A percentile compares a stretch with the other conserved stretches of the same genome.
Evolutionary conservation across 768 basidiomycete genomes (phyloP).

Genomic region (Termitomyces sp.): DNA sequence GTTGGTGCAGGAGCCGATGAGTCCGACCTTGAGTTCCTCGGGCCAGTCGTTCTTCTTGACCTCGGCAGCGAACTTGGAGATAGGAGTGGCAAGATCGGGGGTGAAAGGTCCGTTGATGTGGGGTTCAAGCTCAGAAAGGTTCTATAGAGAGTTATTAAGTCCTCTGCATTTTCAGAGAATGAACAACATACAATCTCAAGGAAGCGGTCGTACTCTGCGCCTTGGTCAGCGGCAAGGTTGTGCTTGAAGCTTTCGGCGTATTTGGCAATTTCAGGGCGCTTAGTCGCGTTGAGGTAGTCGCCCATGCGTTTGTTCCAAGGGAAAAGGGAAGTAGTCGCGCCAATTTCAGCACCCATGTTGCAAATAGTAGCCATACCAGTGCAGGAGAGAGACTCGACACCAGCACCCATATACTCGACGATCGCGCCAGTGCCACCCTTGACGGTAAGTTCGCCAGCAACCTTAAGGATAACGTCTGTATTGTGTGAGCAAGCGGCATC

Average conservation of each 20-base stretch:
- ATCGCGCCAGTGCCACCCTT: conserved; percentile 99
- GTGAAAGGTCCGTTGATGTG: conserved; percentile 99
- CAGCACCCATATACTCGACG: conserved; percentile 93
- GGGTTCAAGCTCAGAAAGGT: conserved; percentile 95
- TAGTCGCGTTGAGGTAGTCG: conserved; percentile 93
- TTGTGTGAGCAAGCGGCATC: conserved; percentile 5
- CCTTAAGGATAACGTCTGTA: conserved; percentile 95
- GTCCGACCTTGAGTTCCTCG: conserved; percentile 90
- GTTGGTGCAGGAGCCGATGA: conserved; percentile 99
- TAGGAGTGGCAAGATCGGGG: conserved; percentile 97
- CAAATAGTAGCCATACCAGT: conserved; percentile 99
- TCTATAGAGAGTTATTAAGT: conserved; percentile 35
- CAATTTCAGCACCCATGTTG: conserved; percentile 99
- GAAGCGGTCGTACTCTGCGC: conserved; percentile 88
- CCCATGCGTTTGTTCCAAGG: conserved; percentile 96
- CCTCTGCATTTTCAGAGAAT: background rate
- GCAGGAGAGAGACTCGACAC: conserved; percentile 94
- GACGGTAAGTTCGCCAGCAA: conserved; percentile 97
- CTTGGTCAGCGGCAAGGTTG: conserved; percentile 86
- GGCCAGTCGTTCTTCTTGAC: conserved; percentile 98
- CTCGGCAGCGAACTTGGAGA: conserved; percentile 90
- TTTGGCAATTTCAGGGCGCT: conserved; percentile 78
- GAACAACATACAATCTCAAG: conserved; percentile 75
- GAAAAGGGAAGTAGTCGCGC: conserved; percentile 98
- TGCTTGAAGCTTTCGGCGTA: conserved; percentile 87